phyloP scores from a whole-genome alignment of 768 basidiomycete genomes.

The Lactarius sp. region DNA sequence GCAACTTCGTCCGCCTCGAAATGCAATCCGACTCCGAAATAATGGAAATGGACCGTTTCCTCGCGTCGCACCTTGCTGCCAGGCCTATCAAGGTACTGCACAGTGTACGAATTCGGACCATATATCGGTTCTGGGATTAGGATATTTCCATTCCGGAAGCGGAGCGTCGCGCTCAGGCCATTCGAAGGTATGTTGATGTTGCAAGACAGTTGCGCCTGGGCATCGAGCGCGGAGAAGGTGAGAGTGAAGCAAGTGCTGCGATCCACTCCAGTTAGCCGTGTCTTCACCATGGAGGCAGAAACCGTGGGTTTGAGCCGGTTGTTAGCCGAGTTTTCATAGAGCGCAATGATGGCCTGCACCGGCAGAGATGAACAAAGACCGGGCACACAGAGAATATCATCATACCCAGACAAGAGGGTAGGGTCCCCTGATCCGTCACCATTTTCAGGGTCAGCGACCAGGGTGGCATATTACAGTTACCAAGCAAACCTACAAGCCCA shows the following conservation, averaged over 20 bases:
- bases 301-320: constrained; percentile 53
- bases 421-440: constrained; percentile 51
- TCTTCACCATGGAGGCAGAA: constrained; percentile 70
- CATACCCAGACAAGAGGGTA: constrained; percentile 78
- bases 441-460: neutral
- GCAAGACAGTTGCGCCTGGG: constrained; percentile 70
- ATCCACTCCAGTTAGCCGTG: constrained; percentile 74
- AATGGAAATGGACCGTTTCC: constrained; percentile 47
- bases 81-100: constrained; percentile 51
- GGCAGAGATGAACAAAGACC: neutral
- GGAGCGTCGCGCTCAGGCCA: constrained; percentile 56
- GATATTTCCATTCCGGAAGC: constrained; percentile 72
- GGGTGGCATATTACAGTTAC: neutral
- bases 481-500: constrained; percentile 67
- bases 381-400: neutral
- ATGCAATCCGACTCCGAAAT: constrained; percentile 52
- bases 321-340: constrained; percentile 81
- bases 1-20: constrained; percentile 90
- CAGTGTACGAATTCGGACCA: constrained; percentile 59
- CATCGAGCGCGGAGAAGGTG: constrained; percentile 60
- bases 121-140: constrained; percentile 60
- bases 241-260: constrained; percentile 69
- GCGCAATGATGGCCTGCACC: constrained; percentile 63
- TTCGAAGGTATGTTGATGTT: constrained; percentile 51
- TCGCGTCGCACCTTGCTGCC: constrained; percentile 46